Evolutionary conservation across 257 asterid species (phyloP).

Genomic region (Handroanthus guayacan): DNA sequence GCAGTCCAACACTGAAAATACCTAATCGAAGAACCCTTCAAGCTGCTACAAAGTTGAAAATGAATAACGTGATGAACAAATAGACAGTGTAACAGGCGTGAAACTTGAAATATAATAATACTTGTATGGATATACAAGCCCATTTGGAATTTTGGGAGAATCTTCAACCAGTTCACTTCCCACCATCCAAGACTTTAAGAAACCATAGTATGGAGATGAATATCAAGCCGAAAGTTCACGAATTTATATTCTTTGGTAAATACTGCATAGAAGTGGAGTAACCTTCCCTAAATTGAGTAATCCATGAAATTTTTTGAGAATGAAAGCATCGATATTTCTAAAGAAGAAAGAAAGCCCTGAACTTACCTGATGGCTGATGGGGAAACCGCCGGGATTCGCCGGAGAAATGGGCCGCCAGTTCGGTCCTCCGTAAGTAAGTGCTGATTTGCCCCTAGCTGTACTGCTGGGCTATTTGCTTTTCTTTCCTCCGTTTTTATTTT

Average conservation of each 20-base stretch:
- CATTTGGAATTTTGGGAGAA: not conserved
- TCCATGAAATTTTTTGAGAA: conserved; percentile 5
- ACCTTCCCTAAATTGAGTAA: not conserved
- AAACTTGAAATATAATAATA: not conserved
- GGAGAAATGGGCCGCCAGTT: conserved; percentile 10
- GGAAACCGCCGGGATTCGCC: not conserved
- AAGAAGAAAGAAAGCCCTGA: not conserved
- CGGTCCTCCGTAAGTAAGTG: not conserved
- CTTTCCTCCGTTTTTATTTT: too few species aligned
- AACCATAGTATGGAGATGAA: not conserved
- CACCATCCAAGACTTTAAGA: not conserved
- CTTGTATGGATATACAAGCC: not conserved
- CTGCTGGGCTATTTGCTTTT: too few species aligned
- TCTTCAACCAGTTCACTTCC: not conserved
- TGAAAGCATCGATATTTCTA: not conserved
- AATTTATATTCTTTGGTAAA: not conserved
- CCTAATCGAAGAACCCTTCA: not conserved
- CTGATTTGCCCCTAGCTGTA: too few species aligned
- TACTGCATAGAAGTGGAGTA: not conserved
- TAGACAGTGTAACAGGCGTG: not conserved
- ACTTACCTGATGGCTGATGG: not conserved
- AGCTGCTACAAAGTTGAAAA: not conserved
- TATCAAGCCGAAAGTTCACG: not conserved
- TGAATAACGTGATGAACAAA: conserved; percentile 7
- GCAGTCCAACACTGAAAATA: conserved; percentile 29